A percentile compares a stretch with the other conserved stretches of the same genome.
These are phyloP conservation scores for Thelonectria olida DNA, from an alignment of 2,329 filamentous ascomycete species.

Conservation along the genomic window DNA sequence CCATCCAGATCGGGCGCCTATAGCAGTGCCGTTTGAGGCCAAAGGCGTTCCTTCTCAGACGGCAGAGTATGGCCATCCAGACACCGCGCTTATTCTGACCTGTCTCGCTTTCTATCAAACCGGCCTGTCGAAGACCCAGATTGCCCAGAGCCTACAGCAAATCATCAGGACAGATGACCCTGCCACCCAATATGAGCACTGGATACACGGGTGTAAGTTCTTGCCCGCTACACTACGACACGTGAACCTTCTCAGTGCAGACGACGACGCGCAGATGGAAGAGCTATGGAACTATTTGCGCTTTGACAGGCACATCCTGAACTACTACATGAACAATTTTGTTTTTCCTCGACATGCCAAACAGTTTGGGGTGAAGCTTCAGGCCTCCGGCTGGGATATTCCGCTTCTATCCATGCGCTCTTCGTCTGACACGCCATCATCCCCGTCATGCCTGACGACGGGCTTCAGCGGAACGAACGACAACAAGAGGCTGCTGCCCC, in stretches of 20 bases:
- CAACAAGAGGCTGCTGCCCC: slow-evolving; percentile 65
- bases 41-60: slow-evolving; percentile 71
- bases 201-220: slow-evolving; percentile 52
- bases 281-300: slow-evolving; percentile 61
- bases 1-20: slow-evolving; percentile 61
- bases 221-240: slow-evolving; percentile 55
- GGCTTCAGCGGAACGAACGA: slow-evolving; percentile 81
- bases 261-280: slow-evolving; percentile 61
- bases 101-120: slow-evolving; percentile 73
- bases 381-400: slow-evolving; percentile 75
- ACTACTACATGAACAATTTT: slow-evolving; percentile 70
- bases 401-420: slow-evolving; percentile 50
- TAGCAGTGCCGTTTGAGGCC: slow-evolving; percentile 73
- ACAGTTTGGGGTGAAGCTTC: slow-evolving; percentile 70
- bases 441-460: slow-evolving; percentile 55
- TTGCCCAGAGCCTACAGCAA: slow-evolving; percentile 58
- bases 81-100: slow-evolving; percentile 72
- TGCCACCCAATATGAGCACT: slow-evolving; percentile 62
- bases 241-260: slow-evolving; percentile 67
- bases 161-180: slow-evolving; percentile 66
- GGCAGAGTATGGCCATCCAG: slow-evolving; percentile 74
- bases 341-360: slow-evolving; percentile 73
- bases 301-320: slow-evolving; percentile 55
- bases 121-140: slow-evolving; percentile 60
- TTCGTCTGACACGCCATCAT: neutral